Conservation (phyloP, 225 moss, liverwort and hornwort species). For the Sphagnum tenellum region DNA sequence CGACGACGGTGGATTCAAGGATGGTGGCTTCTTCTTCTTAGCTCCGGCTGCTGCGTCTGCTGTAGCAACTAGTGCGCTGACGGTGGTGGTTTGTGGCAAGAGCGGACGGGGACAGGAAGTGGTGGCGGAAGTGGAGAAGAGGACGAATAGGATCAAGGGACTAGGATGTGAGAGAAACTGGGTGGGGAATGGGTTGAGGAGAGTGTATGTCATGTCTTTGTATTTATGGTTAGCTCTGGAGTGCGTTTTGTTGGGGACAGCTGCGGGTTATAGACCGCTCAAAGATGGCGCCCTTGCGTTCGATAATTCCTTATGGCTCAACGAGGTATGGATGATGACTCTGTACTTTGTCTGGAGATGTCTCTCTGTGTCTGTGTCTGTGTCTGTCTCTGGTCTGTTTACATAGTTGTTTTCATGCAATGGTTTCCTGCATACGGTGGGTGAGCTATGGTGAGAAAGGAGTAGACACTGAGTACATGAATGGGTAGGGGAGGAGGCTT, state of each 20-base stretch:
- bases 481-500: constrained; percentile 16
- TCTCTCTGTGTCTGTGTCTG: not conserved
- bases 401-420: not conserved
- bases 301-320: constrained; percentile 32
- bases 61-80: too few species aligned
- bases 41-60: too few species aligned
- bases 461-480: not conserved
- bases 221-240: constrained; percentile 31
- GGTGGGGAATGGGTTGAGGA: too few species aligned
- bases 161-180: too few species aligned
- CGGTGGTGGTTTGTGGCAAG: too few species aligned
- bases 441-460: not conserved
- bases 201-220: constrained; percentile 9
- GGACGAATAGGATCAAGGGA: too few species aligned
- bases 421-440: not conserved
- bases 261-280: constrained; percentile 33
- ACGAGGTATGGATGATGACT: constrained; percentile 1
- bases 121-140: too few species aligned
- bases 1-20: too few species aligned
- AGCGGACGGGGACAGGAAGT: too few species aligned
- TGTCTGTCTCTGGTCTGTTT: not conserved
- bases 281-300: constrained; percentile 39
- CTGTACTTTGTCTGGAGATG: not conserved
- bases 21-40: too few species aligned
- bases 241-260: constrained; percentile 25